These are phyloP conservation scores for Incumbomyces lentus DNA, from an alignment of 2,329 filamentous ascomycete genomes.

Conservation along the genomic window DNA sequence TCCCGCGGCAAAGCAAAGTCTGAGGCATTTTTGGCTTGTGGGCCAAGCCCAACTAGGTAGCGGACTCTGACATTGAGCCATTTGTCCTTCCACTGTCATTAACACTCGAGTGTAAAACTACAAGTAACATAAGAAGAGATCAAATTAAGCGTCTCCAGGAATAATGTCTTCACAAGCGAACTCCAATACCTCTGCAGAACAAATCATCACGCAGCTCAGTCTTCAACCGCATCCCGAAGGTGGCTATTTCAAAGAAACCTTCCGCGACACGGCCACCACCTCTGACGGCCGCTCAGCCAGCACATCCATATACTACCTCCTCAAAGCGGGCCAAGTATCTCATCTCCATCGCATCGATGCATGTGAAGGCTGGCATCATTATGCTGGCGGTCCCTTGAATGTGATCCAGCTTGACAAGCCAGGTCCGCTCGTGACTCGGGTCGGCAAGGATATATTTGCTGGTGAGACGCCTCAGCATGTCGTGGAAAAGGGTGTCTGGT, in stretches of 20 bases:
- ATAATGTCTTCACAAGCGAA: too few relatives aligned
- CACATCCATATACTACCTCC: slow-evolving; percentile 55
- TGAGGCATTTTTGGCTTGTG: too few relatives aligned
- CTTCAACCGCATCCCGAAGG: slow-evolving; percentile 52
- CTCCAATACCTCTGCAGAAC: neutral
- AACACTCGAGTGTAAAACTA: too few relatives aligned
- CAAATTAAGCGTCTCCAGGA: too few relatives aligned
- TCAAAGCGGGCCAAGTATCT: slow-evolving; percentile 52
- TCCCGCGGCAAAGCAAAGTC: too few relatives aligned
- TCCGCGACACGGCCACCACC: slow-evolving; percentile 50
- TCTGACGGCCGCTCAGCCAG: slow-evolving; percentile 29
- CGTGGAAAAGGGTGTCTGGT: slow-evolving; percentile 28
- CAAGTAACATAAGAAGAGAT: too few relatives aligned
- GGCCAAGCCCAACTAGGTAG: too few relatives aligned
- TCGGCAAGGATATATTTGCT: slow-evolving; percentile 33
- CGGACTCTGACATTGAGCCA: too few relatives aligned
- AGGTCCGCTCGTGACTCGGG: slow-evolving; percentile 29
- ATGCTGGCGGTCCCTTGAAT: neutral
- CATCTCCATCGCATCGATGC: slow-evolving; percentile 56
- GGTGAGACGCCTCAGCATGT: slow-evolving; percentile 59
- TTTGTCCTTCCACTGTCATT: too few relatives aligned
- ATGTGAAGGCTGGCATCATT: slow-evolving; percentile 31
- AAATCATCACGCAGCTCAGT: slow-evolving; percentile 35
- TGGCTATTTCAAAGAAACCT: slow-evolving; percentile 54
- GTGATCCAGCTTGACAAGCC: slow-evolving; percentile 55